phyloP scores from a whole-genome alignment of 148 eudicot species.

The Fallopia convolvulus region DNA sequence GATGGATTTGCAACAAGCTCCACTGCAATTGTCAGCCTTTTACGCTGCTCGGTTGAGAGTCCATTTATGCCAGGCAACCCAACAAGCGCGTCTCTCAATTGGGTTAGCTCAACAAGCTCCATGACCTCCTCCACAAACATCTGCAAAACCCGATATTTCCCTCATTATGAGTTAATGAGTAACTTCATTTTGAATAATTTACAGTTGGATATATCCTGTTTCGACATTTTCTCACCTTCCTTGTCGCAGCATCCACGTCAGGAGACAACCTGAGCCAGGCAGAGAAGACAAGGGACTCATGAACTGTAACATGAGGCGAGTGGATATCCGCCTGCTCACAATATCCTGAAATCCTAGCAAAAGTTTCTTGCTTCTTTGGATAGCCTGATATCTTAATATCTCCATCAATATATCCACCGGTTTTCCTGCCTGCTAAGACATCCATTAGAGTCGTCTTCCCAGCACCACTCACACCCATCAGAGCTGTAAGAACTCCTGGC shows the following conservation, averaged over 20 bases:
- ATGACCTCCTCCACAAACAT: constrained; percentile 64
- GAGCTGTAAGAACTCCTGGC: constrained; percentile 50
- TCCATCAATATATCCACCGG: constrained; percentile 63
- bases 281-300: constrained; percentile 34
- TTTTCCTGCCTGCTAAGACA: constrained; percentile 72
- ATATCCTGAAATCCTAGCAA: constrained; percentile 56
- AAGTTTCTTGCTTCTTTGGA: constrained; percentile 61
- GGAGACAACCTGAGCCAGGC: constrained; percentile 39
- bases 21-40: constrained; percentile 60
- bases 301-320: constrained; percentile 41
- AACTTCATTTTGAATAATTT: too few species aligned
- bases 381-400: constrained; percentile 54
- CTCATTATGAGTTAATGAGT: neutral
- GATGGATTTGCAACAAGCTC: constrained; percentile 76
- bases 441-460: constrained; percentile 87
- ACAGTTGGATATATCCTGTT: too few species aligned
- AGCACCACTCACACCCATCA: constrained; percentile 54
- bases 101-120: constrained; percentile 62
- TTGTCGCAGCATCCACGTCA: constrained; percentile 26
- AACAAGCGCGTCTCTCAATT: constrained; percentile 47
- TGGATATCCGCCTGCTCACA: constrained; percentile 52
- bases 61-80: constrained; percentile 71
- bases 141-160: constrained; percentile 20
- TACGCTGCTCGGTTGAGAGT: constrained; percentile 67
- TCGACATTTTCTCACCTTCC: constrained; percentile 20